Percentiles rank a stretch among this genome's conserved stretches.
These are phyloP conservation scores for Phytophthora boehmeriae DNA, from an alignment of 352 stramenopile species.

Conservation along the genomic window DNA sequence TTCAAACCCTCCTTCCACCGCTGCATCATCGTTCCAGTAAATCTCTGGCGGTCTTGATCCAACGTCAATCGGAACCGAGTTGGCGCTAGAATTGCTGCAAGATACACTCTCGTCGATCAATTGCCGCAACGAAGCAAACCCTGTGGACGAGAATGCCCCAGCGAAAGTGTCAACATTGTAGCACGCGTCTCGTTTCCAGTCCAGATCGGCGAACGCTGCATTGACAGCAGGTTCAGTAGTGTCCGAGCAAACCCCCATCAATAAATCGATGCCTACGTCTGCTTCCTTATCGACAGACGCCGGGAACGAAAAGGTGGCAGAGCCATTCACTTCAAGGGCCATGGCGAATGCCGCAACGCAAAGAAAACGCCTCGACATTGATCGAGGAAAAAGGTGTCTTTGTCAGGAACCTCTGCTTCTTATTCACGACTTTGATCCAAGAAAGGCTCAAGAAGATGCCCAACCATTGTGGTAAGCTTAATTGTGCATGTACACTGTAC, in stretches of 20 bases:
- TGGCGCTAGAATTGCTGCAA: conserved; percentile 16
- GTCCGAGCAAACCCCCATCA: conserved; percentile 11
- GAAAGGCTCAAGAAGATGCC: too few species aligned
- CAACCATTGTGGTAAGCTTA: too few species aligned
- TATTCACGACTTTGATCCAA: too few species aligned
- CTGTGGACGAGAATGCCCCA: conserved; percentile 22
- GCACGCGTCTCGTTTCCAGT: conserved; percentile 32
- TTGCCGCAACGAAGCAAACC: conserved; percentile 24
- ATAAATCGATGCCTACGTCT: neutral
- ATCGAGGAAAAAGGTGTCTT: neutral
- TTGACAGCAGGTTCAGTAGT: conserved; percentile 13
- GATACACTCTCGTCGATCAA: conserved; percentile 30
- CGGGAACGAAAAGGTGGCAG: conserved; percentile 20
- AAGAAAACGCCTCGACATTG: neutral
- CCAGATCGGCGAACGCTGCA: conserved; percentile 16
- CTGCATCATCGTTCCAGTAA: conserved; percentile 29
- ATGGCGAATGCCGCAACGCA: neutral
- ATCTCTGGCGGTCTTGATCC: conserved; percentile 10
- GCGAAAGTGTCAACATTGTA: conserved; percentile 38
- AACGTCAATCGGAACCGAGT: conserved; percentile 18
- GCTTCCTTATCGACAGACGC: neutral
- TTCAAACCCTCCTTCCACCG: conserved; percentile 27
- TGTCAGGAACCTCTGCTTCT: too few species aligned
- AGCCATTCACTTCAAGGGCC: neutral
- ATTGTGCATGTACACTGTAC: too few species aligned